Base-by-base conservation (phyloP, 257 asterid genomes). In the Agastache rugosa region DNA sequence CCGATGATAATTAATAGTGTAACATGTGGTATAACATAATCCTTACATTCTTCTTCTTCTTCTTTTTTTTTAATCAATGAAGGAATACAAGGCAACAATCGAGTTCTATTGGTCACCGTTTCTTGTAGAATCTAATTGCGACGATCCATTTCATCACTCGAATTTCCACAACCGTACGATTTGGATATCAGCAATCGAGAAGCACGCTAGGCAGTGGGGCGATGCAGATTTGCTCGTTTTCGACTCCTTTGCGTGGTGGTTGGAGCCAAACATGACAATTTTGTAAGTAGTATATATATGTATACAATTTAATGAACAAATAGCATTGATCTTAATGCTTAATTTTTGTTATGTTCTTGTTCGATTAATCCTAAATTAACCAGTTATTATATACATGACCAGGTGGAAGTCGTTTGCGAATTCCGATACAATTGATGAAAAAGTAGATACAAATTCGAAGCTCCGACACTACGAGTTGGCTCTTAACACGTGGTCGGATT, bases 61-160 rank as follows among this genome's bases (percentile, higher is more conserved):
- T n/a, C n/a, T n/a, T n/a, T n/a, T n/a, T n/a, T n/a, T n/a, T n/a
- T n/a, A n/a, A 15, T 14, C 14, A 50, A 0, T 47, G 31, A 25
- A 67, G 62, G 73, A 67, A 48, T 67, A 67, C 22, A 29, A 67
- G 4, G 72, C 72, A 0, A 67, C 59, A 0, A 67, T 67, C n/a
- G 72, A 47, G 23, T 67, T 67, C 80, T 92, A 90, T 35, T 92
- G 98, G 97, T 88, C 93, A 1, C 96, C 97, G 5, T 79, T 93
- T 58, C 41, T 67, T 1, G 72, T 67, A 16, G 60, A 67, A n/a
- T 67, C 72, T 0, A 67, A 67, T 2, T 47, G 61, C 20, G 47
- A 67, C 12, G 61, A 47, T 48, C 73, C 73, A 11, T 45, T 47
- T 0, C 29, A 42, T 37, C 90, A 85, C 80, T 75, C 7, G 73